These are phyloP conservation scores for Lipomyces chichibuensis DNA, from an alignment of 805 yeast genomes.

Conservation along the genomic window DNA sequence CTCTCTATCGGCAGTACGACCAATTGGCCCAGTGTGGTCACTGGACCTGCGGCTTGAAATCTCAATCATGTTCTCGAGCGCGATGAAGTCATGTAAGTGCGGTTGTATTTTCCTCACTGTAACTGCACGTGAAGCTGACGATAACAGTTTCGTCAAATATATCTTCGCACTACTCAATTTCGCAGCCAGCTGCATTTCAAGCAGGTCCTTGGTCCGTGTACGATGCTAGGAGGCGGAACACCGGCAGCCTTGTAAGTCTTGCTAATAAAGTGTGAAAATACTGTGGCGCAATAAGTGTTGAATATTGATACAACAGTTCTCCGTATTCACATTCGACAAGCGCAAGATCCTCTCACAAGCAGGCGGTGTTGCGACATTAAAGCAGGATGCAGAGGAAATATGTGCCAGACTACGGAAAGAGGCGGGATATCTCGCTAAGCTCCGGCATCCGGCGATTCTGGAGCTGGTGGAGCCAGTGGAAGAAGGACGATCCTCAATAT, in stretches of 20 bases:
- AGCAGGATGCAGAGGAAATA: constrained; percentile 59
- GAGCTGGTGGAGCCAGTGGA: constrained; percentile 87
- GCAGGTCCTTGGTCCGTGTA: constrained; percentile 83
- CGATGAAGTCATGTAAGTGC: constrained; percentile 32
- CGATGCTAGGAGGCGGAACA: constrained; percentile 74
- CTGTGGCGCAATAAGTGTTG: background rate
- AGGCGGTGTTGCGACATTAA: constrained; percentile 55
- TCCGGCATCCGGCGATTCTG: constrained; percentile 87
- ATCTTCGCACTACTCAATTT: constrained; percentile 59
- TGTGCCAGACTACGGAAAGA: constrained; percentile 68
- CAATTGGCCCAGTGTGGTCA: constrained; percentile 5
- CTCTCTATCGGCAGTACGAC: background rate
- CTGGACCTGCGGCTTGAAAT: background rate
- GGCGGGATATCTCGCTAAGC: constrained; percentile 69
- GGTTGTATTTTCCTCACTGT: background rate
- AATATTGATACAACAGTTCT: constrained; percentile 50
- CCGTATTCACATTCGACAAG: constrained; percentile 87
- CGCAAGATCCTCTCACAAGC: constrained; percentile 64
- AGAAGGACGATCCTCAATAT: constrained; percentile 73
- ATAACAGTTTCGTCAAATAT: constrained; percentile 31
- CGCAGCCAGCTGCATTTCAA: constrained; percentile 69
- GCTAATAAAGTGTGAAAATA: too few species aligned
- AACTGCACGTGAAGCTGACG: background rate
- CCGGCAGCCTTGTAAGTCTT: constrained; percentile 48
- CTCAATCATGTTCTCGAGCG: constrained; percentile 27